Percentiles rank a stretch among this genome's conserved stretches.
phyloP scores from a whole-genome alignment of 345 rosid species.

The Firmiana major region DNA sequence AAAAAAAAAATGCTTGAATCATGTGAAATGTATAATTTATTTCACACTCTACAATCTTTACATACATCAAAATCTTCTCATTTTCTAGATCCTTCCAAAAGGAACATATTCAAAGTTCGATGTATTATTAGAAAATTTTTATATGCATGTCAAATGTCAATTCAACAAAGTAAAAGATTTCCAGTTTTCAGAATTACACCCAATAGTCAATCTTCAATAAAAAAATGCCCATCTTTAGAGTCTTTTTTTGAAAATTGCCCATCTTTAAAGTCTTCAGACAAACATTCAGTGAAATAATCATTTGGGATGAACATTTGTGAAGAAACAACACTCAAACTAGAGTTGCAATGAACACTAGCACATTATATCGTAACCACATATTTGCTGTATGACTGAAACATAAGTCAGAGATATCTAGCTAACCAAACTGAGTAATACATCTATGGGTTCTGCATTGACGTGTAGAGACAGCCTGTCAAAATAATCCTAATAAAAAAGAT shows the following conservation, averaged over 20 bases:
- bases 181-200: background rate
- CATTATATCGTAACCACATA: background rate
- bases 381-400: too few relatives aligned
- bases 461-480: background rate
- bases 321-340: background rate
- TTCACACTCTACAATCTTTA: background rate
- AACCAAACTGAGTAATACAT: background rate
- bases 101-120: background rate
- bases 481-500: background rate
- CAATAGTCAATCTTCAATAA: background rate
- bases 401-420: too few relatives aligned
- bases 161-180: background rate
- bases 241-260: too few relatives aligned
- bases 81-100: background rate
- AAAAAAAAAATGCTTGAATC: background rate
- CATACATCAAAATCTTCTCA: background rate
- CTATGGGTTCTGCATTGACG: background rate
- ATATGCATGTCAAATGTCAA: background rate
- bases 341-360: background rate
- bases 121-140: background rate
- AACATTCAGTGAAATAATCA: too few relatives aligned
- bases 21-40: background rate
- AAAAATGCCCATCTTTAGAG: too few relatives aligned
- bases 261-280: too few relatives aligned
- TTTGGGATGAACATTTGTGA: background rate